phyloP scores from a whole-genome alignment of 345 rosid genomes.

The Diplotaxis tenuifolia region DNA sequence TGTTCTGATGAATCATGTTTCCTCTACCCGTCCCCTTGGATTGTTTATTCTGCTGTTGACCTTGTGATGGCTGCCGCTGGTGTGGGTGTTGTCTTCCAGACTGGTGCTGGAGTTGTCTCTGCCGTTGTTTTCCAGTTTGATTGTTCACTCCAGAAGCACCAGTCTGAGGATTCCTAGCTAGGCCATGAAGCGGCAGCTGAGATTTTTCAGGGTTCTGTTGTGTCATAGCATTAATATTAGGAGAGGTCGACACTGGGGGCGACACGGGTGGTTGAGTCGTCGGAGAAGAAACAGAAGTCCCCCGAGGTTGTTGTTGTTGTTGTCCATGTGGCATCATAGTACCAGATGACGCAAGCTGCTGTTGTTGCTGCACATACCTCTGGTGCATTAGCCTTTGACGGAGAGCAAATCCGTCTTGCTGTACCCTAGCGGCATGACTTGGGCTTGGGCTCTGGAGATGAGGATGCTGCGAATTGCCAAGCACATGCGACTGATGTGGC shows the following conservation, averaged over 20 bases:
- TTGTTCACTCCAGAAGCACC: slow-evolving; percentile 58
- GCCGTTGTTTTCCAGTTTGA: slow-evolving; percentile 87
- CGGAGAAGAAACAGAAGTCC: slow-evolving; percentile 74
- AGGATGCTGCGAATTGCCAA: slow-evolving; percentile 60
- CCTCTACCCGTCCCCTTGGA: slow-evolving; percentile 87
- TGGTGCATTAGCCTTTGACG: slow-evolving; percentile 78
- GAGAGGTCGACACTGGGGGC: slow-evolving; percentile 49
- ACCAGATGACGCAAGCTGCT: slow-evolving; percentile 62
- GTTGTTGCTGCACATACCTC: slow-evolving; percentile 66
- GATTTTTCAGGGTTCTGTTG: slow-evolving; percentile 61
- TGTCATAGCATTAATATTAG: slow-evolving; percentile 49
- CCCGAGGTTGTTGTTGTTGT: slow-evolving; percentile 47
- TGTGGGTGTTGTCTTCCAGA: slow-evolving; percentile 88
- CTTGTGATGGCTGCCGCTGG: slow-evolving; percentile 62
- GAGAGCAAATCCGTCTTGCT: slow-evolving; percentile 66
- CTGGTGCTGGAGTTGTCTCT: slow-evolving; percentile 74
- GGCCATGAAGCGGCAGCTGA: slow-evolving; percentile 59
- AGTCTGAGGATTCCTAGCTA: slow-evolving; percentile 57
- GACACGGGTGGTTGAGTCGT: slow-evolving; percentile 61
- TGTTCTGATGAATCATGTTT: slow-evolving; percentile 67
- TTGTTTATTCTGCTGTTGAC: slow-evolving; percentile 69
- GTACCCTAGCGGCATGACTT: slow-evolving; percentile 60
- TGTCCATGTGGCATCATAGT: slow-evolving; percentile 60
- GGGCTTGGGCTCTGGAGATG: slow-evolving; percentile 63
- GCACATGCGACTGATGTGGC: slow-evolving; percentile 62